phyloP scores from a whole-genome alignment of 2,329 filamentous ascomycete species.

The Xylaria hypoxylon region DNA sequence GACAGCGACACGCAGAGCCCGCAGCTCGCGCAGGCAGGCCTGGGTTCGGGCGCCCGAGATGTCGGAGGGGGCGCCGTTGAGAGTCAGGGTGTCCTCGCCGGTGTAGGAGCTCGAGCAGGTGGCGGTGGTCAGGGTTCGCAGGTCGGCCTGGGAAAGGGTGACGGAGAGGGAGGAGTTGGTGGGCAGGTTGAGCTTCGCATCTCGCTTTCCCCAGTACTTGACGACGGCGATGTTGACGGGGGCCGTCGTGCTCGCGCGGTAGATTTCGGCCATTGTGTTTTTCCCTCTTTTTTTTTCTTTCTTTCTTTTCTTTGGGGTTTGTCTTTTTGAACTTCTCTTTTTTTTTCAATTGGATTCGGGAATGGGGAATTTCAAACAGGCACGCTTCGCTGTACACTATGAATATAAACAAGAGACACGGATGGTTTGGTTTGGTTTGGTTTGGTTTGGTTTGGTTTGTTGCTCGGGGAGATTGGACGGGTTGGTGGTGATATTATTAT shows the following conservation, averaged over 20 bases:
- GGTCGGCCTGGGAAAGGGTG: slow-evolving; percentile 91
- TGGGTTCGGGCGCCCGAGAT: slow-evolving; percentile 91
- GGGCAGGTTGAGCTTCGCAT: slow-evolving; percentile 91
- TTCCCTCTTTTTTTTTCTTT: not conserved
- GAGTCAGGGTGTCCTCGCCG: slow-evolving; percentile 75
- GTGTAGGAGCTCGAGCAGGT: slow-evolving; percentile 82
- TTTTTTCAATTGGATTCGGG: not conserved
- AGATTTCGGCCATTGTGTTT: slow-evolving; percentile 67
- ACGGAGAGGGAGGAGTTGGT: slow-evolving; percentile 98
- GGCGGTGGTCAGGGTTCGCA: slow-evolving; percentile 95
- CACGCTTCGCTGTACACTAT: slow-evolving; percentile 6
- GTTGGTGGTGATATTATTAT: slow-evolving; percentile 23
- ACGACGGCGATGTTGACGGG: slow-evolving; percentile 99
- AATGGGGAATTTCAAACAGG: no score
- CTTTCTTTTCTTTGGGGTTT: not conserved
- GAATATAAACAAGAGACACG: not conserved
- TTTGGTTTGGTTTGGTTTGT: not conserved
- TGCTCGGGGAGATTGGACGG: slow-evolving; percentile 1
- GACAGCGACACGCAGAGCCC: slow-evolving; percentile 78
- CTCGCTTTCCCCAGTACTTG: slow-evolving; percentile 99
- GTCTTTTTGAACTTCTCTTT: not conserved
- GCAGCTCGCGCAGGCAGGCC: slow-evolving; percentile 90
- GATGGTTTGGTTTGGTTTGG: no score
- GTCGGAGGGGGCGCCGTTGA: slow-evolving; percentile 87
- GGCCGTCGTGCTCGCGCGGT: slow-evolving; percentile 94